Evolutionary conservation across 2,329 filamentous ascomycete species (phyloP), one percentile per base, ranked within the genome.

Genomic region (Fonsecaea erecta): DNA sequence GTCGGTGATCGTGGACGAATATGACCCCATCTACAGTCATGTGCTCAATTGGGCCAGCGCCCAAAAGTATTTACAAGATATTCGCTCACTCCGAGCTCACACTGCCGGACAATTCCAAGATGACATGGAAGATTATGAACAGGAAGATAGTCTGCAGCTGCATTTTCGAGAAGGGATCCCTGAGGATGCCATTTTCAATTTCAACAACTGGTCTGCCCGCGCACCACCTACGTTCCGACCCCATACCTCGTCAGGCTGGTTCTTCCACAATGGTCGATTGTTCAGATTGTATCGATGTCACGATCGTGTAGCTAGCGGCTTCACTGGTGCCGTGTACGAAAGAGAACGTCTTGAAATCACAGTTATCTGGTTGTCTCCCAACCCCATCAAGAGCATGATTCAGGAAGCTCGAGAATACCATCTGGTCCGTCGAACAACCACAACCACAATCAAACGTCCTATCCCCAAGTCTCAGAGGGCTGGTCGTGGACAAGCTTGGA

Each of bases 21-120:
- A 79, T 54, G 86, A 89, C 70, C 82, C 85, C 63, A 87, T 88
- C 52, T 87, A 86, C 71, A 62, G 73, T 4, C 83, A 88, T 61
- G 71, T 89, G 58, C 86, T 88, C 78, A 80, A 82, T 63, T 89
- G 85, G 78, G 78, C 89, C 1, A 83, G 84, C 0, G 74, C 80
- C 46, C 83, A 87, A 71, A 82, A 83, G 9, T 77, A 75, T 24
- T 81, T 85, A 64, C 78, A 79, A 35, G 81, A 80, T 53, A 85
- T 84, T 34, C 81, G 84, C 12, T 80, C 80, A 2, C 75, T 88
- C 18, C 83, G 81, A 67, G 86, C 85, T 5, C 83, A 87, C 72
- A 87, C 85, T 0, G 79, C 80, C 1, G 57, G 63, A 18, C 57
- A 56, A 40, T 85, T 79, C 48, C 55, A 67, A 18, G 65, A 75